A percentile compares a stretch with the other conserved stretches of the same genome.
phyloP scores from a whole-genome alignment of 179 eudicot species.

The Gypsophila paniculata region DNA sequence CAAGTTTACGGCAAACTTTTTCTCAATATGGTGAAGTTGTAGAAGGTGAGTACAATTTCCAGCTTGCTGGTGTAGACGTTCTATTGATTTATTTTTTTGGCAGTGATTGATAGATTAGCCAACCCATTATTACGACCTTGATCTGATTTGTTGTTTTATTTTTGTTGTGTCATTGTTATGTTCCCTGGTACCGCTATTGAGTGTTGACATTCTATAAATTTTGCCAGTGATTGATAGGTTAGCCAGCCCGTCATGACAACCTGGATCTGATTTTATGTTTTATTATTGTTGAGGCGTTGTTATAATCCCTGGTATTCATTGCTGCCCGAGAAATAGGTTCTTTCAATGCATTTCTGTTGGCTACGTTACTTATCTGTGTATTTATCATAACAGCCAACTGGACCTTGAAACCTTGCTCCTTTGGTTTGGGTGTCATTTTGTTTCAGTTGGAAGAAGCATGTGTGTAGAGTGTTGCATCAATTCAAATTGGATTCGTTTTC shows the following conservation, averaged over 20 bases:
- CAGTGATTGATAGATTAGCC: not conserved
- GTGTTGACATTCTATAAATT: too few species aligned
- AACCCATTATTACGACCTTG: not conserved
- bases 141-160: not conserved
- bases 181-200: not conserved
- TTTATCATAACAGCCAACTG: not conserved
- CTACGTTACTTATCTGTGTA: not conserved
- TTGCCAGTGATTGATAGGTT: too few species aligned
- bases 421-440: not conserved
- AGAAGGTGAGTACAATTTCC: slow-evolving; percentile 20
- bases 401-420: not conserved
- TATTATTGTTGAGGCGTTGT: too few species aligned
- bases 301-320: not conserved
- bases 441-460: not conserved
- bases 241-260: too few species aligned
- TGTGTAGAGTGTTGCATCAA: not conserved
- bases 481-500: not conserved
- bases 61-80: not conserved
- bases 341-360: not conserved
- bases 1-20: slow-evolving; percentile 18
- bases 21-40: slow-evolving; percentile 27
- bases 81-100: not conserved
- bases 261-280: too few species aligned
- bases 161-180: not conserved
- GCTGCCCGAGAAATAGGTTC: not conserved